Evolutionary conservation across 495 filamentous ascomycete species (phyloP).

Genomic region (Hyaloscypha finlandica): DNA sequence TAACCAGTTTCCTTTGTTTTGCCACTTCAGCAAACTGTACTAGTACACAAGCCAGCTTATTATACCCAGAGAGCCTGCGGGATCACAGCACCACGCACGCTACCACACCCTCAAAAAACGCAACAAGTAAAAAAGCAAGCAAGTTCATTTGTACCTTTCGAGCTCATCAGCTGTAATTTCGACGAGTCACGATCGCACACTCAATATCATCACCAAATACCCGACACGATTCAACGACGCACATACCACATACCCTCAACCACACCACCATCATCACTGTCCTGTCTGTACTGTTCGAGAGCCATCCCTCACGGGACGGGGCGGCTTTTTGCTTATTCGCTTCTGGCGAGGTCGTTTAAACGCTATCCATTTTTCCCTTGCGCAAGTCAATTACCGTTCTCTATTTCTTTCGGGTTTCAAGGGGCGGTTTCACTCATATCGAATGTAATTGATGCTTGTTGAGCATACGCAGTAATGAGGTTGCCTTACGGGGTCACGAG

Average conservation of each 20-base stretch:
- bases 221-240: conserved; percentile 26
- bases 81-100: conserved; percentile 25
- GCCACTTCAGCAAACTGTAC: conserved; percentile 17
- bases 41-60: conserved; percentile 5
- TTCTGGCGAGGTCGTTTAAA: background rate
- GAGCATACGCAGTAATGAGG: conserved; percentile 28
- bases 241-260: conserved; percentile 4
- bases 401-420: conserved; percentile 3
- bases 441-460: conserved; percentile 20
- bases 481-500: conserved; percentile 27
- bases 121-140: background rate
- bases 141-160: conserved; percentile 6
- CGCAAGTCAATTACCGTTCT: conserved; percentile 9
- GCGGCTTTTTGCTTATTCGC: conserved; percentile 9
- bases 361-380: conserved; percentile 2
- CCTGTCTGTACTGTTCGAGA: conserved; percentile 8
- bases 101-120: conserved; percentile 9
- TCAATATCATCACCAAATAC: conserved; percentile 16
- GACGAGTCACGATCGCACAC: conserved; percentile 31
- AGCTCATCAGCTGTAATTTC: conserved; percentile 11
- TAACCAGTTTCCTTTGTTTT: conserved; percentile 18
- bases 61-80: conserved; percentile 21
- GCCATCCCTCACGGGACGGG: conserved; percentile 22
- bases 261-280: conserved; percentile 5
- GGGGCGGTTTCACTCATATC: too few species aligned